phyloP scores from a whole-genome alignment of 495 filamentous ascomycete genomes.

The Xeromyces bisporus region DNA sequence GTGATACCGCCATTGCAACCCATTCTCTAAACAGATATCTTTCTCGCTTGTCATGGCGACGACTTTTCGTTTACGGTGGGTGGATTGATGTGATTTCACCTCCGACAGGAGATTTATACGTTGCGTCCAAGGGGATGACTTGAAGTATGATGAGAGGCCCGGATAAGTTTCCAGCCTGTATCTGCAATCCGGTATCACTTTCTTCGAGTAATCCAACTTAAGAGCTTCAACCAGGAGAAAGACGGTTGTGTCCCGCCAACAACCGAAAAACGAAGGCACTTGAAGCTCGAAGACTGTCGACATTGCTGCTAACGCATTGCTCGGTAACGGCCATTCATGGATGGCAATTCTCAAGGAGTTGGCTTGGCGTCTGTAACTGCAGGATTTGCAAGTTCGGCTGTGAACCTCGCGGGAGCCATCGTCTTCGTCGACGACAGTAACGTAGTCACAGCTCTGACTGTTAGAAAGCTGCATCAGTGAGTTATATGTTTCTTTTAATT shows the following conservation, averaged over 20 bases:
- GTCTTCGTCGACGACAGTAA: background rate
- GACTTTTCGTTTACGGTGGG: conserved; percentile 6
- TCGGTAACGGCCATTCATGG: conserved; percentile 48
- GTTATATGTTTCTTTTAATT: conserved; percentile 15
- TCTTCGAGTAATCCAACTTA: conserved; percentile 1
- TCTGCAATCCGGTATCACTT: conserved; percentile 5
- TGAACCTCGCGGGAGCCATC: conserved; percentile 7
- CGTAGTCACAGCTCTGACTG: conserved; percentile 13
- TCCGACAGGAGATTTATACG: conserved; percentile 13
- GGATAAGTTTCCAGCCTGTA: conserved; percentile 4
- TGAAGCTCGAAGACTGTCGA: conserved; percentile 41
- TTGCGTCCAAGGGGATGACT: background rate
- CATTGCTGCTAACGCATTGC: conserved; percentile 14
- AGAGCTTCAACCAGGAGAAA: conserved; percentile 27
- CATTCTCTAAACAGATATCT: conserved; percentile 30
- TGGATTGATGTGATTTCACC: conserved; percentile 12
- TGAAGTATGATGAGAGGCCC: conserved; percentile 5
- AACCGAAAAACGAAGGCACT: conserved; percentile 23
- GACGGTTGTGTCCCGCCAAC: conserved; percentile 38
- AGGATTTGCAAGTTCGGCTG: conserved; percentile 14
- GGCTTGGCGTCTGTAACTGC: conserved; percentile 9
- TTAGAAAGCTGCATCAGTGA: conserved; percentile 12
- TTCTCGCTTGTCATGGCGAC: conserved; percentile 7
- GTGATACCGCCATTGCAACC: conserved; percentile 14
- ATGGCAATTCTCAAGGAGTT: conserved; percentile 27